phyloP scores from a whole-genome alignment of 2,329 filamentous ascomycete genomes.

The Beauveria sp. region DNA sequence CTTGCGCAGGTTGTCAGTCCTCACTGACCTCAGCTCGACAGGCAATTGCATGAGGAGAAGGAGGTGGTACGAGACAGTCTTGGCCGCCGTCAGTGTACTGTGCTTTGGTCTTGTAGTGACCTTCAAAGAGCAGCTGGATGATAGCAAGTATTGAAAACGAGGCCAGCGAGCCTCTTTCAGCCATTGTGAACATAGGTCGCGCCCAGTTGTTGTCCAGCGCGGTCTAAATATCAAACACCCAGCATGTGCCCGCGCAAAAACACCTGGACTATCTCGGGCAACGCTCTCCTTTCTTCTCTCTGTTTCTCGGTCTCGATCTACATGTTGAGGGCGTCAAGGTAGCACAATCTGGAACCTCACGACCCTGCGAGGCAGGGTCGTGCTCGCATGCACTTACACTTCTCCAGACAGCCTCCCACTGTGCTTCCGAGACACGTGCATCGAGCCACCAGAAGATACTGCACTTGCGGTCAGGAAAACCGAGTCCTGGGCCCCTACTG shows the following conservation, averaged over 20 bases:
- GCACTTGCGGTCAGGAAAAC: background rate
- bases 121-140: background rate
- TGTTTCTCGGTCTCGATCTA: background rate
- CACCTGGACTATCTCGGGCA: no score
- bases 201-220: background rate
- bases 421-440: constrained; percentile 5
- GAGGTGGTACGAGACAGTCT: background rate
- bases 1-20: background rate
- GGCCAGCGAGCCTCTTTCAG: no score
- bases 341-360: background rate
- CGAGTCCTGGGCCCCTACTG: background rate
- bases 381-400: background rate
- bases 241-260: no score
- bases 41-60: background rate
- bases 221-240: background rate
- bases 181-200: background rate
- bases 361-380: background rate
- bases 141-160: no score
- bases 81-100: background rate
- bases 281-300: background rate
- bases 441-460: background rate
- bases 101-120: background rate
- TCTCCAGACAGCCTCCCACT: background rate
- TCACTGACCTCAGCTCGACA: background rate
- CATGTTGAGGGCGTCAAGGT: background rate